These are phyloP conservation scores for Penicillium sclerotiorum DNA, from an alignment of 2,329 filamentous ascomycete genomes.

Conservation along the genomic window DNA sequence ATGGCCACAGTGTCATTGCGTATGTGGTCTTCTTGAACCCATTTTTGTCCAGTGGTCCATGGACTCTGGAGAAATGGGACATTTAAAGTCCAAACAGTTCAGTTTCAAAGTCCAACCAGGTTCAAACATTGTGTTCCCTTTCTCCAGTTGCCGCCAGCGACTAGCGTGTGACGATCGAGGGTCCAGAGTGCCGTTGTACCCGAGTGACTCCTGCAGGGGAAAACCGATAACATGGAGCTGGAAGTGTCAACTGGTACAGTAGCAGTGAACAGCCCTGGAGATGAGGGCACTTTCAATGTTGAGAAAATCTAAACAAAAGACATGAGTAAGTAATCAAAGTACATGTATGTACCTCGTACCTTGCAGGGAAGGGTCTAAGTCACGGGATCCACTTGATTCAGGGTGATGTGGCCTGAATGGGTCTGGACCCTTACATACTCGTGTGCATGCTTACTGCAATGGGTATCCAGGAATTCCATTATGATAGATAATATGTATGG, in stretches of 20 bases:
- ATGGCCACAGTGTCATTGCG: too few species aligned
- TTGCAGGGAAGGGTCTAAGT: constrained; percentile 1
- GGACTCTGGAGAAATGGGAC: too few species aligned
- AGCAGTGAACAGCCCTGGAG: background rate
- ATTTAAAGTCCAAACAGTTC: too few species aligned
- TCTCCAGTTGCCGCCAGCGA: background rate
- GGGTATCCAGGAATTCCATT: background rate
- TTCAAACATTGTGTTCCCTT: background rate
- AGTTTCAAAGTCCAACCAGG: background rate
- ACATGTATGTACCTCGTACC: background rate
- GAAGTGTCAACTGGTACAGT: background rate
- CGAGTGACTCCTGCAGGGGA: background rate
- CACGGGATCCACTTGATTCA: constrained; percentile 14
- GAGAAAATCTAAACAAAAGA: too few species aligned
- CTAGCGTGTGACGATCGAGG: constrained; percentile 20
- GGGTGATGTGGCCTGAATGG: constrained; percentile 19
- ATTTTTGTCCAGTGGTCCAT: too few species aligned
- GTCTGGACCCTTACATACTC: constrained; percentile 19
- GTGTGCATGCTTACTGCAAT: constrained; percentile 18
- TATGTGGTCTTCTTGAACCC: too few species aligned
- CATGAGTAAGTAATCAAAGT: too few species aligned
- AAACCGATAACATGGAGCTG: too few species aligned
- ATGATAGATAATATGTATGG: too few species aligned
- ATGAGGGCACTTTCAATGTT: too few species aligned
- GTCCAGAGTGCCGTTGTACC: constrained; percentile 8